Base-by-base conservation (phyloP, 495 filamentous ascomycete genomes). In the Penicillium canescens region DNA sequence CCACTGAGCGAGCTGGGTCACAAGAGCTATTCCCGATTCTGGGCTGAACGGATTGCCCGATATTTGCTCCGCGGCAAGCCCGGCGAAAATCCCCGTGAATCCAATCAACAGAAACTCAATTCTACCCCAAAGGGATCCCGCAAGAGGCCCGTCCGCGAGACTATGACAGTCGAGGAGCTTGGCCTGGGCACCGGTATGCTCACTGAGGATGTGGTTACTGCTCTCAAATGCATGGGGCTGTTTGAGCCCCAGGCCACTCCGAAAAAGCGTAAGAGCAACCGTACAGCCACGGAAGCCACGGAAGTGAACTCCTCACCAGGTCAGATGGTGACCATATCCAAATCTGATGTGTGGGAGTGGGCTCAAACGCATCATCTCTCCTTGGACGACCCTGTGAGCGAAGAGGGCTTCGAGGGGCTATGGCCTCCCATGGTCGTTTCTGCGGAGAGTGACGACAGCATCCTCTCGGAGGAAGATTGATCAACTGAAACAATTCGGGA, bases 1-100 rank as follows among this genome's bases (percentile, higher is more conserved):
- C 92, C 92, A 12, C 84, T 97, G 46, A 92, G 88, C 38, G 89
- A 92, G 56, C 73, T 94, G 45, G 92, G 92, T 1, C 81, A 83
- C 46, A 85, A 79, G 59, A 90, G 88, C 7, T 97, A 97, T 68
- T 77, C 82, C 60, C 78, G 84, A 8, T 96, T 87, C 67, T 97
- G 92, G 92, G 86, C 86, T 6, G 84, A 85, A 31, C 87, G 91
- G 41, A 82, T 97, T 53, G 85, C 84, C 33, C 78, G 89, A 26
- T 84, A 85, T 47, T 69, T 85, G 23, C 67, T 91, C 24, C 67
- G 61, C 14, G 66, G 59, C 6, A 60, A 63, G 21, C 43, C 52
- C 36, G 53, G 53, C 23, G 63, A 50, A n/a, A 61, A 64, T 10
- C 58, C 56, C 8, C 59, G 67, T 18, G 63, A 69, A 6, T 40